phyloP scores from a whole-genome alignment of 805 yeast genomes.

The Candida rishiriensis region DNA sequence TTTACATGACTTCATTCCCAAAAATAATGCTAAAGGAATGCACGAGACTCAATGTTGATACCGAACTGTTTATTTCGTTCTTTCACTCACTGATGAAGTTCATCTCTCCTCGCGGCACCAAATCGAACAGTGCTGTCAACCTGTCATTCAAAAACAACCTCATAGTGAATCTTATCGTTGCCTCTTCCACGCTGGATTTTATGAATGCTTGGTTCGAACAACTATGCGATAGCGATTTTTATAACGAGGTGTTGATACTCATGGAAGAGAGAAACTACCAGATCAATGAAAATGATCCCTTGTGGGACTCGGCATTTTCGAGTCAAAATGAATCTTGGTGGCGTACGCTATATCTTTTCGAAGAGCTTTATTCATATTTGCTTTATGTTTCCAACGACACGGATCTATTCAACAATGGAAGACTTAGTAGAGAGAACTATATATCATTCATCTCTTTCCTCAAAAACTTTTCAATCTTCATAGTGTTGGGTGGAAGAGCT shows the following conservation, averaged over 20 bases:
- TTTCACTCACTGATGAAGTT: slow-evolving; percentile 17
- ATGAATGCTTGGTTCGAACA: slow-evolving; percentile 16
- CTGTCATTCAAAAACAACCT: slow-evolving; percentile 15
- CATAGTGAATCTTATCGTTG: slow-evolving; percentile 22
- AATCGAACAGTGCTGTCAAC: slow-evolving; percentile 6
- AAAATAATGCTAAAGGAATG: slow-evolving; percentile 6
- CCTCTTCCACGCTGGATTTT: slow-evolving; percentile 17
- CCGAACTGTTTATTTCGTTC: slow-evolving; percentile 12
- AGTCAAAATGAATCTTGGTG: slow-evolving; percentile 23
- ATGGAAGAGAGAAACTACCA: slow-evolving; percentile 13
- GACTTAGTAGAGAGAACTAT: slow-evolving; percentile 37
- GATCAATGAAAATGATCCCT: slow-evolving; percentile 6
- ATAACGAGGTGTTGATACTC: slow-evolving; percentile 12
- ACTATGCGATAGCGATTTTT: slow-evolving; percentile 17
- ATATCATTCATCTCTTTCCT: slow-evolving; percentile 42
- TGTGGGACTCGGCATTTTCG: slow-evolving; percentile 15
- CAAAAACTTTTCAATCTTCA: slow-evolving; percentile 44
- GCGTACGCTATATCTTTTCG: slow-evolving; percentile 42
- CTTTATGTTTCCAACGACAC: slow-evolving; percentile 61
- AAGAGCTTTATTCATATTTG: slow-evolving; percentile 65
- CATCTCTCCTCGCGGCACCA: slow-evolving; percentile 9
- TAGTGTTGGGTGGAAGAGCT: slow-evolving; percentile 20
- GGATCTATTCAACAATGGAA: slow-evolving; percentile 45
- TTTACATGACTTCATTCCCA: slow-evolving; percentile 15
- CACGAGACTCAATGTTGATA: slow-evolving; percentile 5